A percentile compares a stretch with the other conserved stretches of the same genome.
phyloP scores from a whole-genome alignment of 2,329 filamentous ascomycete species.

The Neofusicoccum umdonicola region DNA sequence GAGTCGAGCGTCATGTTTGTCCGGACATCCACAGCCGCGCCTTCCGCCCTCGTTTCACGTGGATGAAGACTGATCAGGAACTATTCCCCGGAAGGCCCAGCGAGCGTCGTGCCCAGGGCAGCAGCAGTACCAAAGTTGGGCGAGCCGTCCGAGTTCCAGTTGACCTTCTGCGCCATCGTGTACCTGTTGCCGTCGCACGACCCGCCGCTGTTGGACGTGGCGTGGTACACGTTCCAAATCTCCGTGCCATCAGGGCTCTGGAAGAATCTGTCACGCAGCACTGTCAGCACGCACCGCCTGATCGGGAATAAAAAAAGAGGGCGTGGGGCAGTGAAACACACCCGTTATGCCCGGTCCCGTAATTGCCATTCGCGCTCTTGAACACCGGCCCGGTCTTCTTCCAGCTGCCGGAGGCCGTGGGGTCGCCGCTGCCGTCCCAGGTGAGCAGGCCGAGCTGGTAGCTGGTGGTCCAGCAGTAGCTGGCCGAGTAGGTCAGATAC shows the following conservation, averaged over 20 bases:
- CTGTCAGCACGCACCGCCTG: neutral
- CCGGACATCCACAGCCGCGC: no score
- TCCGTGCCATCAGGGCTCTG: constrained; percentile 54
- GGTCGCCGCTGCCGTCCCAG: constrained; percentile 52
- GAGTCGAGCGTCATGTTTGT: no score
- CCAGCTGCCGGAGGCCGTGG: constrained; percentile 47
- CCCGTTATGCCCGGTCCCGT: constrained; percentile 56
- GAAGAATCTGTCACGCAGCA: constrained; percentile 49
- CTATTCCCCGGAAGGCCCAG: constrained; percentile 37
- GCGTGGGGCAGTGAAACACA: constrained; percentile 18
- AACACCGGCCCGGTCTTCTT: constrained; percentile 54
- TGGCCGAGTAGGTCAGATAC: constrained; percentile 55
- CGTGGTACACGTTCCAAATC: constrained; percentile 58
- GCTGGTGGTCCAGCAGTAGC: constrained; percentile 55
- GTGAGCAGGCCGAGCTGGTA: constrained; percentile 56
- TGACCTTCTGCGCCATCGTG: constrained; percentile 53
- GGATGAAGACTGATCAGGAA: neutral
- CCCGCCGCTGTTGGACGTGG: constrained; percentile 49
- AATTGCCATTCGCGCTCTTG: constrained; percentile 55
- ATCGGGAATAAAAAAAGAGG: neutral
- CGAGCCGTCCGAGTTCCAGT: constrained; percentile 50
- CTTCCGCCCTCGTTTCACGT: no score
- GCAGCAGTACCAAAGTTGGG: constrained; percentile 50
- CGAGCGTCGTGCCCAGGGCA: constrained; percentile 30
- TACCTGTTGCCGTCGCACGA: constrained; percentile 55